Evolutionary conservation across 495 filamentous ascomycete genomes (phyloP), one percentile per base, ranked within the genome.

Genomic region (Aspergillus baeticus): DNA sequence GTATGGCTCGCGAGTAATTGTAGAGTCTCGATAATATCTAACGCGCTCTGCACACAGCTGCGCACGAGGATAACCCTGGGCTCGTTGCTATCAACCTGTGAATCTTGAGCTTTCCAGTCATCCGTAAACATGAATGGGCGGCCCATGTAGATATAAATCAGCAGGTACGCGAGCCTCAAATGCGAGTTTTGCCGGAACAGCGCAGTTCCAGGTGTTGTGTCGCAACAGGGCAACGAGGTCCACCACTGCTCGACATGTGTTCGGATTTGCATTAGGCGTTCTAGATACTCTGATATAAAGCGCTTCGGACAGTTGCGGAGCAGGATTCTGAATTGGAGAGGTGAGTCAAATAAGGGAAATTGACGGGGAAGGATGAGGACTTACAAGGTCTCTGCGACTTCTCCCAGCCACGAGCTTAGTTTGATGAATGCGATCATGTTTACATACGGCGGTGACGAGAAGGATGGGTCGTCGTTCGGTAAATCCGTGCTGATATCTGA

Each of bases 401-500:
- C 37, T 17, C 37, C 37, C 2, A 41, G 37, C 37, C 37, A 41
- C 3, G 37, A 41, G 6, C 55, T 64, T 20, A 70, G 45, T 6
- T 63, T 48, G 31, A 70, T 63, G 1, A 59, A 59, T n/a, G 61
- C 60, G 13, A 56, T 41, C 7, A 56, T 44, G 31, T 62, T 57
- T 2, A 45, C 56, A 41, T 58, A 45, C 36, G 14, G 13, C 51
- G 54, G 33, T 6, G 33, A 49, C 13, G 29, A 46, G 17, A 43
- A 18, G 10, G 47, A 45, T 2, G 49, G 22, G 15, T 59, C 52
- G 3, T 54, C 59, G 14, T 48, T 44, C 10, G 72, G 72, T 11
- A 64, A 38, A 26, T 64, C 62, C 1, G 71, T 64, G 57, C 74
- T 71, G 10, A 72, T 63, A 41, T 74, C 72, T 8, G 55, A 46